Percentiles rank a stretch among this genome's conserved stretches.
phyloP scores from a whole-genome alignment of 257 asterid species.

The Voacanga thouarsii region DNA sequence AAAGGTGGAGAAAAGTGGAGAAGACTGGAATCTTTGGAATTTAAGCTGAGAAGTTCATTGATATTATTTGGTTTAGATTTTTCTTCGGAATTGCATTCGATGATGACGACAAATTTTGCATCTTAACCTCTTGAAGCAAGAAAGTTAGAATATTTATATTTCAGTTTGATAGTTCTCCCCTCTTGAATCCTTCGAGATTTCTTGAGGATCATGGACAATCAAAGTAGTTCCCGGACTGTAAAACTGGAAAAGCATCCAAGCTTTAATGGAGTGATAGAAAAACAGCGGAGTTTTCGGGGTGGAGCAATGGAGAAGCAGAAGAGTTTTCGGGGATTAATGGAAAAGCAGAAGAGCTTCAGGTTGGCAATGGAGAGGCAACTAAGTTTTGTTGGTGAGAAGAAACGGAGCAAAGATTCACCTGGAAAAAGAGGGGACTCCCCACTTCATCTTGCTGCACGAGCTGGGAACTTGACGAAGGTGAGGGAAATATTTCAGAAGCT shows the following conservation, averaged over 20 bases:
- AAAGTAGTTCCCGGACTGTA: constrained; percentile 22
- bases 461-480: constrained; percentile 76
- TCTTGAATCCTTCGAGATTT: constrained; percentile 4
- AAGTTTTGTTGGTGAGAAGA: constrained; percentile 81
- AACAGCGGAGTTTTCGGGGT: constrained; percentile 62
- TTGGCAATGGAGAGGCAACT: constrained; percentile 90
- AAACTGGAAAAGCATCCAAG: constrained; percentile 67
- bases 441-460: constrained; percentile 85
- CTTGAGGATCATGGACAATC: constrained; percentile 23
- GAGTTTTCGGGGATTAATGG: constrained; percentile 87
- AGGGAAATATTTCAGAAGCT: constrained; percentile 63
- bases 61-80: constrained; percentile 4
- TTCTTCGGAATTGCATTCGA: constrained; percentile 18
- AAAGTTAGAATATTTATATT: not conserved
- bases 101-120: constrained; percentile 29
- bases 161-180: constrained; percentile 7
- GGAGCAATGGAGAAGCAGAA: constrained; percentile 76
- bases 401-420: constrained; percentile 77
- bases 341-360: constrained; percentile 92
- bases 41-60: not conserved
- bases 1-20: not conserved
- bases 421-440: constrained; percentile 89
- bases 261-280: constrained; percentile 52
- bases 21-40: constrained; percentile 1
- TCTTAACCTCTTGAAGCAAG: constrained; percentile 15